Percentiles rank a stretch among this genome's conserved stretches.
Conservation (phyloP, 768 basidiomycete genomes). For the Lentinula sp. region DNA sequence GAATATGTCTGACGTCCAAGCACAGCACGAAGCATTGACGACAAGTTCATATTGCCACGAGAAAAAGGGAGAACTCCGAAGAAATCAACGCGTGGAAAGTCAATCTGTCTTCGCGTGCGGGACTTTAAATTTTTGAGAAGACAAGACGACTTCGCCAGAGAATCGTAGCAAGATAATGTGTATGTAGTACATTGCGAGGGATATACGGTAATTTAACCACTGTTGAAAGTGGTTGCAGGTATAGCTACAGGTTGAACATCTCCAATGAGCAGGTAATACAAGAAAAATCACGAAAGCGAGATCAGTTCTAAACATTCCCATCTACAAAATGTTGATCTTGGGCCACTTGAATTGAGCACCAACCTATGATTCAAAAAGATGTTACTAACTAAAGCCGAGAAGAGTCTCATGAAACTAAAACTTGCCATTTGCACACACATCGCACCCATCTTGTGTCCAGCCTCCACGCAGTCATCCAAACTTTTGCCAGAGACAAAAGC, state of each 20-base stretch:
- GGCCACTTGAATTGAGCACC: slow-evolving; percentile 6
- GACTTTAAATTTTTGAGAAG: too few relatives aligned
- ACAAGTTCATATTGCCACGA: too few relatives aligned
- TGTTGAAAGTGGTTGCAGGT: slow-evolving; percentile 5
- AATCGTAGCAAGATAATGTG: not conserved
- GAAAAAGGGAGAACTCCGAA: too few relatives aligned
- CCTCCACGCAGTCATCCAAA: slow-evolving; percentile 71
- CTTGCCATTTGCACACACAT: slow-evolving; percentile 80
- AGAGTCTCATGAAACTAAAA: not conserved
- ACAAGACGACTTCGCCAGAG: too few relatives aligned
- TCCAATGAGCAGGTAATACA: not conserved
- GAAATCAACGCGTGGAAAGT: too few relatives aligned
- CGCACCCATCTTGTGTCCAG: slow-evolving; percentile 80
- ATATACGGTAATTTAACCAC: slow-evolving; percentile 1
- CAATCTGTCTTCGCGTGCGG: too few relatives aligned
- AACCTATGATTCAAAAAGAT: not conserved
- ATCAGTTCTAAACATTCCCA: not conserved
- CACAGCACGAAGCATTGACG: too few relatives aligned
- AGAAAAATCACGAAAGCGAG: not conserved
- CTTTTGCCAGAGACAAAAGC: slow-evolving; percentile 75
- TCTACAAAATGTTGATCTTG: slow-evolving; percentile 6
- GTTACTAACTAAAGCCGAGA: not conserved
- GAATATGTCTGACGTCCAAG: too few relatives aligned
- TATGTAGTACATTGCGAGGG: not conserved
- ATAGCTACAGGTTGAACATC: slow-evolving; percentile 8